Base-by-base conservation (phyloP, 306 rosid genomes). In the Cucurbita maxima region DNA sequence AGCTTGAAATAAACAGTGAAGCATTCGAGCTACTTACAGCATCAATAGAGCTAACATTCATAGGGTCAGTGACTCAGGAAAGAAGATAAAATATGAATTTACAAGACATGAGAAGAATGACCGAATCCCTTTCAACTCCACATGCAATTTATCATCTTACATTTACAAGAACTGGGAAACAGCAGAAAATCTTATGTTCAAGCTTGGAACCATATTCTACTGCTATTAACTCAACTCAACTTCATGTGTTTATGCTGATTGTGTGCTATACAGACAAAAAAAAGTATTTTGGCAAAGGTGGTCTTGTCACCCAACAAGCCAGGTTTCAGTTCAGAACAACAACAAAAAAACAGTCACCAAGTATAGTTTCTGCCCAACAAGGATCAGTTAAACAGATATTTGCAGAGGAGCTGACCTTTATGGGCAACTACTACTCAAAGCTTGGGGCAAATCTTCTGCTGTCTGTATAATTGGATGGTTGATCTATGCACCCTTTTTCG, bases 301-400 rank as follows among this genome's bases (percentile, higher is more conserved):
- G 45, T 20, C 6, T 67, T 48, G 38, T 48, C 57, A 47, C 38
- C 38, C 72, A 64, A 43, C 41, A 45, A 68, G 56, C 73, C 52
- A 69, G 20, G 74, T 48, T 47, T 70, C 43, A 70, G 13, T 30
- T 70, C 43, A 25, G 25, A 25, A 25, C 25, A 70, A 70, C 45
- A 44, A 66, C 11, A 43, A 51, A 51, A 11, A 30, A 38, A 63
- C 10, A 41, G 11, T 43, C 34, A 20, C 8, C 20, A 68, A 50
- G 59, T 70, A 16, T 70, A 70, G 47, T 70, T 70, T 70, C 54
- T 70, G 74, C 51, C 74, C 41, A 45, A 45, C 41, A 47, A 8
- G 54, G 43, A 15, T 68, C 73, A 14, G 19, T 47, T 2, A 68
- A 68, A 66, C 11, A 66, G 7, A 70, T 50, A 70, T 51, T 48